Percentiles rank a stretch among this genome's conserved stretches.
Evolutionary conservation across 768 basidiomycete species (phyloP).

Genomic region (Omphalotus guepiniiformis): DNA sequence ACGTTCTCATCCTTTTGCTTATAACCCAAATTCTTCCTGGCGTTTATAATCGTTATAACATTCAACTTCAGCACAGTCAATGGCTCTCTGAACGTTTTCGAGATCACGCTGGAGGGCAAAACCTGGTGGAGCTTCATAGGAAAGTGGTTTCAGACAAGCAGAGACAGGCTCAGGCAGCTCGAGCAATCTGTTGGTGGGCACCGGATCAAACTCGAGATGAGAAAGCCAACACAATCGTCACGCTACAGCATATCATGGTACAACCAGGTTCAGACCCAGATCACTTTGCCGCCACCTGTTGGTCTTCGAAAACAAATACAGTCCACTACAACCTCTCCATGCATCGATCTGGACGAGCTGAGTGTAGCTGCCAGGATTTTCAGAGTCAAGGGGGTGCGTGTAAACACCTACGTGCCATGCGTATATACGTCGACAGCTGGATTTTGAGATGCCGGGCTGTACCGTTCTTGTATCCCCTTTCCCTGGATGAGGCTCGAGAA

Average conservation of each 20-base stretch:
- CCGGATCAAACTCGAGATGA: neutral
- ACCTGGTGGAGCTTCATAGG: neutral
- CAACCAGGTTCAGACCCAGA: neutral
- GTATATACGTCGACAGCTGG: neutral
- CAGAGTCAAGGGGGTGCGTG: neutral
- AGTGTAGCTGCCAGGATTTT: neutral
- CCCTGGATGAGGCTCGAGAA: too few species aligned
- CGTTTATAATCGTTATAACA: neutral
- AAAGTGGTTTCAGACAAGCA: neutral
- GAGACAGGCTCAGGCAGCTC: too few species aligned
- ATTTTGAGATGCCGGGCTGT: too few species aligned
- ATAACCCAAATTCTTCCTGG: slow-evolving; percentile 8
- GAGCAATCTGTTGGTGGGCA: neutral
- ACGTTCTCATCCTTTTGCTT: slow-evolving; percentile 16
- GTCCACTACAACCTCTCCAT: neutral
- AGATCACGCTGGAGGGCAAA: neutral
- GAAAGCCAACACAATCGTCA: neutral
- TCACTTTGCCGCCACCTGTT: neutral
- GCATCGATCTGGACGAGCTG: neutral
- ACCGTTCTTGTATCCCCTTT: too few species aligned
- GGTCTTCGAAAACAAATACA: neutral
- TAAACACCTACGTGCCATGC: neutral
- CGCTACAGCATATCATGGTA: neutral
- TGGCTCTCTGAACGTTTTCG: neutral
- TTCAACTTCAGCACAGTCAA: neutral